Conservation (phyloP, 345 rosid genomes). For the Salix purpurea region DNA sequence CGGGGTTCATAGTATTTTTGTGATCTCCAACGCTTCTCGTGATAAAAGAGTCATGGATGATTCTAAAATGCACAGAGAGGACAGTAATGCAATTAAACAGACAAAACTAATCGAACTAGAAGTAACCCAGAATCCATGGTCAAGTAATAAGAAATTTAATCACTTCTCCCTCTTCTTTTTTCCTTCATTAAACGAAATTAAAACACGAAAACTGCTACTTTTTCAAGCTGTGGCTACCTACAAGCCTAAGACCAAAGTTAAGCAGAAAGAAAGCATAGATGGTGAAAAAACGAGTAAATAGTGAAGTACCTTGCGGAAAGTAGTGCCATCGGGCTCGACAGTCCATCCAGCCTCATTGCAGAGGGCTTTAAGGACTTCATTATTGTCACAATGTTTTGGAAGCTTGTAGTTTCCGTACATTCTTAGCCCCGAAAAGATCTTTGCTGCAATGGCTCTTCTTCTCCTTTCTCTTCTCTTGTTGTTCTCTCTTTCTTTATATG, state of each 20-base stretch:
- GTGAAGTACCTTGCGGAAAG: slow-evolving; percentile 68
- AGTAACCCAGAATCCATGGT: neutral
- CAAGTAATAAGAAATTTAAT: neutral
- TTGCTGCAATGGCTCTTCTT: slow-evolving; percentile 82
- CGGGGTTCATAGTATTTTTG: neutral
- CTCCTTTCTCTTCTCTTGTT: slow-evolving; percentile 81
- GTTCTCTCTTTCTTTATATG: slow-evolving; percentile 89
- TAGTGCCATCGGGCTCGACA: slow-evolving; percentile 81
- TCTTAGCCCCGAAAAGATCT: slow-evolving; percentile 78
- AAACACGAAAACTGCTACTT: neutral
- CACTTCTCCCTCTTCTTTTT: neutral
- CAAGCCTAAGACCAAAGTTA: neutral
- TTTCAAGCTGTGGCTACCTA: neutral
- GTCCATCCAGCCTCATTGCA: slow-evolving; percentile 88
- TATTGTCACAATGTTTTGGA: slow-evolving; percentile 90
- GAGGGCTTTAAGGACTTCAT: slow-evolving; percentile 82
- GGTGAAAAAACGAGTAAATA: neutral
- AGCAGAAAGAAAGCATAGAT: neutral
- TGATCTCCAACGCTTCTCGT: neutral
- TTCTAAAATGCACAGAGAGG: neutral
- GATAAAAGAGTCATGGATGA: neutral
- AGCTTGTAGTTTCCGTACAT: slow-evolving; percentile 80
- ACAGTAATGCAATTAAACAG: neutral
- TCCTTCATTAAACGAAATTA: neutral
- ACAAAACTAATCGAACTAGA: neutral